Percentiles rank a stretch among this genome's conserved stretches.
Evolutionary conservation across 495 filamentous ascomycete genomes (phyloP).

Genomic region (Barbatosphaeria neglecta): DNA sequence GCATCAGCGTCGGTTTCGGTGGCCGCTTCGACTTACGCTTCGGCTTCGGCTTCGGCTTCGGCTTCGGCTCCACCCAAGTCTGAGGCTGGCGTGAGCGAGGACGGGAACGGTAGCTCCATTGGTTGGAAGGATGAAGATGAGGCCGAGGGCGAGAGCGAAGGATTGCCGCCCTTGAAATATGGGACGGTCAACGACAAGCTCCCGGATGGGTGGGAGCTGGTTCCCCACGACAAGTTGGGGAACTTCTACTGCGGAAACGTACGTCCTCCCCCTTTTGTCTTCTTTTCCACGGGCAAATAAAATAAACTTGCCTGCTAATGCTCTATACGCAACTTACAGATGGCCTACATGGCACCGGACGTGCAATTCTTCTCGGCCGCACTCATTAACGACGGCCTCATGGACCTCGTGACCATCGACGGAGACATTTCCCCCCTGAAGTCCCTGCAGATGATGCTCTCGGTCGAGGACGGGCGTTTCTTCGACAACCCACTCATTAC

Average conservation of each 20-base stretch:
- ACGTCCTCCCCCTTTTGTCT: conserved; percentile 7
- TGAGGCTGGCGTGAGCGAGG: too few species aligned
- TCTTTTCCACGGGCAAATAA: too few species aligned
- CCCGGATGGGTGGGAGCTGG: conserved; percentile 60
- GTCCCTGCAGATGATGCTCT: conserved; percentile 53
- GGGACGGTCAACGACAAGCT: conserved; percentile 69
- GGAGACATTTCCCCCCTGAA: conserved; percentile 57
- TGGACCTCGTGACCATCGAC: conserved; percentile 74
- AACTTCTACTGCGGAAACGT: conserved; percentile 91
- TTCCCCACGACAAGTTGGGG: conserved; percentile 64
- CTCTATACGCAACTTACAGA: conserved; percentile 35
- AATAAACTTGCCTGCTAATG: too few species aligned
- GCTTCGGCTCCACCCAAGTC: too few species aligned
- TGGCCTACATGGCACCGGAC: conserved; percentile 82
- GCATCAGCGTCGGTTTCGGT: too few species aligned
- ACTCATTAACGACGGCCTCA: conserved; percentile 69
- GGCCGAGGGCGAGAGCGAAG: conserved; percentile 19
- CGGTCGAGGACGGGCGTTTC: conserved; percentile 58
- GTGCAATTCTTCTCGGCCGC: conserved; percentile 82
- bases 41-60: too few species aligned
- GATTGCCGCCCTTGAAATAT: conserved; percentile 62
- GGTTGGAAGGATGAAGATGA: conserved; percentile 4
- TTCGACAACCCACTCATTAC: conserved; percentile 68
- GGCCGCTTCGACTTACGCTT: too few species aligned
- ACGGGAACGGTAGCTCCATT: too few species aligned